Evolutionary conservation across 1,284 basidiomycete species (phyloP).

Genomic region (Trametes sp.): DNA sequence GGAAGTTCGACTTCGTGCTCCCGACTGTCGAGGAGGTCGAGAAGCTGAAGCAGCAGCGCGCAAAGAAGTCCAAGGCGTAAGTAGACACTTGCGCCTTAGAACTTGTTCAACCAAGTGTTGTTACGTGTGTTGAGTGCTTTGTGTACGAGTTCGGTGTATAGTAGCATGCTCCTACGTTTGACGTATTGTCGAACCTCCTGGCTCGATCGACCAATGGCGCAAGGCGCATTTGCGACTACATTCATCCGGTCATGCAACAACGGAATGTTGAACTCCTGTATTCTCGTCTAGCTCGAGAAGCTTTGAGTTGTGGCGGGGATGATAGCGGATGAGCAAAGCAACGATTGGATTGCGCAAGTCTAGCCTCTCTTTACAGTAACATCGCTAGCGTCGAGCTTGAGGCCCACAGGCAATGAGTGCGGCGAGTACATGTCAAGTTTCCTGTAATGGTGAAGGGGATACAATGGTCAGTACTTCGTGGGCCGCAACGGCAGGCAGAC

Average conservation of each 20-base stretch:
- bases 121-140: not conserved
- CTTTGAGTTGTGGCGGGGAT: too few species aligned
- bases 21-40: conserved; percentile 44
- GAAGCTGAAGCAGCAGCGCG: conserved; percentile 35
- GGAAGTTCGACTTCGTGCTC: conserved; percentile 48
- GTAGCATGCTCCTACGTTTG: conserved; percentile 1
- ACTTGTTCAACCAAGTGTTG: conserved; percentile 20
- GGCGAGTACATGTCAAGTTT: conserved; percentile 58
- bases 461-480: not conserved
- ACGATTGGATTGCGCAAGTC: conserved; percentile 26
- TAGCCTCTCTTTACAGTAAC: conserved; percentile 54
- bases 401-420: conserved; percentile 58
- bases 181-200: not conserved
- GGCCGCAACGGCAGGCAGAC: too few species aligned
- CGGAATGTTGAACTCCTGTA: too few species aligned
- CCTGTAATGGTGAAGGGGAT: conserved; percentile 41
- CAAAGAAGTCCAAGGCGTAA: conserved; percentile 28
- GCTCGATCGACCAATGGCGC: conserved; percentile 11
- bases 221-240: conserved; percentile 6
- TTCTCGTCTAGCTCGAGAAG: too few species aligned
- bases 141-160: conserved; percentile 2
- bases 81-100: too few species aligned
- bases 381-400: conserved; percentile 50
- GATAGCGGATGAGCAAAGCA: not conserved
- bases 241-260: not conserved